Percentiles rank a stretch among this genome's conserved stretches.
Evolutionary conservation across 2,329 filamentous ascomycete genomes (phyloP).

Genomic region (Macroventuria anomochaeta): DNA sequence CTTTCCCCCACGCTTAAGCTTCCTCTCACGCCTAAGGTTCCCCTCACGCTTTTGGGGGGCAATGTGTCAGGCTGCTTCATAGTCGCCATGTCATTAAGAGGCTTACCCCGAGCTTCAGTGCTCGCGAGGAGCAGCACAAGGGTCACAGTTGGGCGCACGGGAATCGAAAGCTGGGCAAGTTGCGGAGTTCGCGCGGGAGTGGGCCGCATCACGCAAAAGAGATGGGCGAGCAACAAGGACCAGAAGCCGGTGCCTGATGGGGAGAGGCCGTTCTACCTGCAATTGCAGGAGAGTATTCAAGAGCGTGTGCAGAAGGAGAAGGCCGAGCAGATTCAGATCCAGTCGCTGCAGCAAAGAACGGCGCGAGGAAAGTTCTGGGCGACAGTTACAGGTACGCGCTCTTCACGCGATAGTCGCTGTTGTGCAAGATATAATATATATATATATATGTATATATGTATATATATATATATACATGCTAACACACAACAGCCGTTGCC

Average conservation of each 20-base stretch:
- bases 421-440: no score
- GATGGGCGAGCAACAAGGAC: constrained; percentile 46
- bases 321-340: constrained; percentile 58
- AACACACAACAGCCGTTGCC: constrained; percentile 53
- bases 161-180: background rate
- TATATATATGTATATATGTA: no score
- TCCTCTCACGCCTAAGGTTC: no score
- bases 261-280: constrained; percentile 62
- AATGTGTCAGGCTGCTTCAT: constrained; percentile 25
- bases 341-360: constrained; percentile 33
- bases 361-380: constrained; percentile 48
- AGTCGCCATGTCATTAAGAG: constrained; percentile 41
- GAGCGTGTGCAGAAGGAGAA: constrained; percentile 65
- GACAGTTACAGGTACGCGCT: constrained; percentile 31
- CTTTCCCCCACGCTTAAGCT: no score
- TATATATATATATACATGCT: no score
- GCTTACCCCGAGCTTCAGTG: constrained; percentile 32
- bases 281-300: constrained; percentile 67
- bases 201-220: constrained; percentile 31
- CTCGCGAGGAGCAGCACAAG: constrained; percentile 21
- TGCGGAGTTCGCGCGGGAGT: constrained; percentile 16
- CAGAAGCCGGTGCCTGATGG: constrained; percentile 29
- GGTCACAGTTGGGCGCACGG: constrained; percentile 9
- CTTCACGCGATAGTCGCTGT: no score
- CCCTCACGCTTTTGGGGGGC: constrained; percentile 17